Evolutionary conservation across 768 basidiomycete species (phyloP), one percentile per base, ranked within the genome.

Genomic region (Termitomyces titanicus): DNA sequence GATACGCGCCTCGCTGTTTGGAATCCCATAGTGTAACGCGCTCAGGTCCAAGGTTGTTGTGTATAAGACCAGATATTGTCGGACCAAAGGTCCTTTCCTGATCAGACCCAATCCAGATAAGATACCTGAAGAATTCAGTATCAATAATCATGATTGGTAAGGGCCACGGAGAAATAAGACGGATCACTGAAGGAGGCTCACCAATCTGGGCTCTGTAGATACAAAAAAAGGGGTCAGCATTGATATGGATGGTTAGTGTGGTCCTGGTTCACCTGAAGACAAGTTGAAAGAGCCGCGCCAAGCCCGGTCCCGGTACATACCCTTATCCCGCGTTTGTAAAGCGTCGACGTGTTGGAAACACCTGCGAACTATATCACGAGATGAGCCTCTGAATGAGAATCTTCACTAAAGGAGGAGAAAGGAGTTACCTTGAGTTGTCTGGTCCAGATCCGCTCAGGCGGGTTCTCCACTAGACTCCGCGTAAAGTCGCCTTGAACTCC

Each of bases 401-500:
- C 22, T 20, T 56, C 22, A 35, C 35, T 46, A 53, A 54, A 46
- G 17, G 29, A 6, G 3, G 9, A 24, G 46, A 56, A 72, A n/a
- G n/a, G n/a, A n/a, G n/a, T 8, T 55, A 86, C 88, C 82, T 92
- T 92, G 25, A 92, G 73, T 69, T 92, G 76, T 54, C 90, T 79
- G 10, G 90, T 92, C 90, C 90, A 92, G 31, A 92, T 71, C 61
- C 76, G 77, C 40, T 71, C 79, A 9, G 89, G 90, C 13, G 88
- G 89, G 63, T 88, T 74, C 51, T 86, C 79, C 55, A 91, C 85
- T 11, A 92, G 82, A 43, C 79, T 78, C 51, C 78, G 80, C 44
- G 90, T 92, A 66, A 92, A 92, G 68, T 92, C 90, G 39, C 89
- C 84, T 72, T 92, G 88, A 15, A 92, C 89, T 62, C 90, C 89